Conservation (phyloP, 2,329 filamentous ascomycete species). For the Metarhizium brunneum region DNA sequence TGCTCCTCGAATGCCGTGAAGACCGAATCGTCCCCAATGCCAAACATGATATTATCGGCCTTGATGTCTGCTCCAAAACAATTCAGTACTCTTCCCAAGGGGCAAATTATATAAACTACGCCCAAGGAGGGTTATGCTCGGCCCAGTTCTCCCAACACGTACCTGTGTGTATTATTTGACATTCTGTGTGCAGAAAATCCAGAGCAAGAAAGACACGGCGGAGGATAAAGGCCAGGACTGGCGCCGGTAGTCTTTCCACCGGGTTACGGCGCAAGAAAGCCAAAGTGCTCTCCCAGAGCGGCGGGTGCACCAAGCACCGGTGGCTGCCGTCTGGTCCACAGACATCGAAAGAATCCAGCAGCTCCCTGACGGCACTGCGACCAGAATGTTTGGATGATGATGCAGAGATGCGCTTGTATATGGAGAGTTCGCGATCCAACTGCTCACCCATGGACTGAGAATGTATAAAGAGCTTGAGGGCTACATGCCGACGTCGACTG, state of each 20-base stretch:
- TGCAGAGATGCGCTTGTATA: neutral
- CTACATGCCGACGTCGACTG: neutral
- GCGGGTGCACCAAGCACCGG: slow-evolving; percentile 28
- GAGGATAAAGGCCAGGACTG: slow-evolving; percentile 26
- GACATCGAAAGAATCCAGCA: slow-evolving; percentile 29
- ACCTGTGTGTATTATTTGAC: neutral
- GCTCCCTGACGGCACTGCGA: slow-evolving; percentile 17
- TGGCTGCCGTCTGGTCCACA: slow-evolving; percentile 25
- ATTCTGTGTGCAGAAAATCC: slow-evolving; percentile 14
- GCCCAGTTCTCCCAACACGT: neutral
- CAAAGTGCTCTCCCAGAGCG: slow-evolving; percentile 32
- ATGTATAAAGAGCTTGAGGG: neutral
- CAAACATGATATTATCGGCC: slow-evolving; percentile 37
- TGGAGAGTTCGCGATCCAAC: neutral
- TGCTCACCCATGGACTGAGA: neutral
- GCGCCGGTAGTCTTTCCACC: slow-evolving; percentile 22
- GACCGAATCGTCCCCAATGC: slow-evolving; percentile 20
- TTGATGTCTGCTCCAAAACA: slow-evolving; percentile 28
- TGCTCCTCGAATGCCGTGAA: slow-evolving; percentile 23
- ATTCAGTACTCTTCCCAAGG: no score
- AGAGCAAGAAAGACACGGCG: slow-evolving; percentile 31
- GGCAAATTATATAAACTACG: neutral
- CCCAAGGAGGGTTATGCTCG: neutral
- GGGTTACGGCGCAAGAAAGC: slow-evolving; percentile 31
- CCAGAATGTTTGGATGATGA: slow-evolving; percentile 15